These are phyloP conservation scores for Ramalina peruviana DNA, from an alignment of 495 filamentous ascomycete species.

Conservation along the genomic window DNA sequence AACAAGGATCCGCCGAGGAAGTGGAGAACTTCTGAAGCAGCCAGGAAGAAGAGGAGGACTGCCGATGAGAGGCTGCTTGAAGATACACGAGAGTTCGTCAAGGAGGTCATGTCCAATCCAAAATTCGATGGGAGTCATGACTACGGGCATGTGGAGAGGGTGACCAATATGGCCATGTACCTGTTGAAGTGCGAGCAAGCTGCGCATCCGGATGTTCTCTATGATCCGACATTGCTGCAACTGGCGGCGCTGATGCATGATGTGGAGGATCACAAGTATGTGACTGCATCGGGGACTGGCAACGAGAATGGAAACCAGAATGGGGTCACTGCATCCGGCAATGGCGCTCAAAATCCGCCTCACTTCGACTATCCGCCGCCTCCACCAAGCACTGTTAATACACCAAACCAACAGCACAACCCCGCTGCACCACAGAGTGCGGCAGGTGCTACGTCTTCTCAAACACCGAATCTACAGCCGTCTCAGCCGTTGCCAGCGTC, in stretches of 20 bases:
- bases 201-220: conserved; percentile 5
- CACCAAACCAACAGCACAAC: no score
- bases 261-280: conserved; percentile 14
- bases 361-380: background rate
- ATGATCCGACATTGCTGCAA: conserved; percentile 3
- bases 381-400: background rate
- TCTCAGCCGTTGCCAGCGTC: background rate
- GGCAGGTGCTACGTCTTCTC: no score
- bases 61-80: conserved; percentile 1
- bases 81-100: conserved; percentile 33
- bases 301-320: background rate
- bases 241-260: conserved; percentile 15
- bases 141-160: conserved; percentile 68
- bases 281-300: background rate
- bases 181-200: conserved; percentile 22
- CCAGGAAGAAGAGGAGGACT: background rate
- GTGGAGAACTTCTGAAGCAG: background rate
- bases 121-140: conserved; percentile 74
- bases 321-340: background rate
- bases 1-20: background rate
- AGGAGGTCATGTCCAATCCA: conserved; percentile 52
- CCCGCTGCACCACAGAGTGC: no score
- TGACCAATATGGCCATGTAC: conserved; percentile 53
- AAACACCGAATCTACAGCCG: no score
- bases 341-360: background rate